Base-by-base conservation (phyloP, 2,329 filamentous ascomycete species). In the Delphinella strobiligena region DNA sequence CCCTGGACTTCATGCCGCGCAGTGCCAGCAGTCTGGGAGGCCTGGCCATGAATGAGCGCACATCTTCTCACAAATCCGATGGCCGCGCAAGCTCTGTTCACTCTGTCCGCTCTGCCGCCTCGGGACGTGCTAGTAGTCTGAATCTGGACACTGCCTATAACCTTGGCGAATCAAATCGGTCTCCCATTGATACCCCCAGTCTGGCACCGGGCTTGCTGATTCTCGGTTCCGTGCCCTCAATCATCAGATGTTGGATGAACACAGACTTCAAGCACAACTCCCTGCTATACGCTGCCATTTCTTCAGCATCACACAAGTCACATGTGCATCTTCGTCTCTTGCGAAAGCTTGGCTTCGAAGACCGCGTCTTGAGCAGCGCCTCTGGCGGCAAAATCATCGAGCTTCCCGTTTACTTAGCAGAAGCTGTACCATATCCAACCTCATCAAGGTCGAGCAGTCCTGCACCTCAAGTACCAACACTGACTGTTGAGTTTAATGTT, bases 181-280 rank as follows among this genome's bases (percentile, higher is more conserved):
- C 82, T 22, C 78, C 84, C 9, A 61, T 82, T 37, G 78, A 84
- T 40, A 75, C 80, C 18, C 79, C 80, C 18, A 77, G 75, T 31
- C 82, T 89, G 31, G 84, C 88, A 14, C 85, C 87, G 27, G 85
- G 86, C 7, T 70, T 95, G 43, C 86, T 87, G 56, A 74, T 93
- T 38, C 69, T 95, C 12, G 87, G 89, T 10, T 82, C 88, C 5
- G 87, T 93, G 4, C 91, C 91, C 4, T 85, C 87, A 19, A 94
- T 98, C 49, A 84, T 96, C 42, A 81, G 91, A 45, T 98, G 91
- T 65, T 96, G 91, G 88, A 69, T 96, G 50, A 89, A 84, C 18
- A 82, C 80, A 27, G 80, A 85, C 52, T 96, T 93, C 62, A 89
- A 87, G 11, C 89, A 94, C 55, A 80, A 82, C 48, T 82, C 86